Base-by-base conservation (phyloP, 1,139 yeast species). In the Groenewaldozyma sp. region DNA sequence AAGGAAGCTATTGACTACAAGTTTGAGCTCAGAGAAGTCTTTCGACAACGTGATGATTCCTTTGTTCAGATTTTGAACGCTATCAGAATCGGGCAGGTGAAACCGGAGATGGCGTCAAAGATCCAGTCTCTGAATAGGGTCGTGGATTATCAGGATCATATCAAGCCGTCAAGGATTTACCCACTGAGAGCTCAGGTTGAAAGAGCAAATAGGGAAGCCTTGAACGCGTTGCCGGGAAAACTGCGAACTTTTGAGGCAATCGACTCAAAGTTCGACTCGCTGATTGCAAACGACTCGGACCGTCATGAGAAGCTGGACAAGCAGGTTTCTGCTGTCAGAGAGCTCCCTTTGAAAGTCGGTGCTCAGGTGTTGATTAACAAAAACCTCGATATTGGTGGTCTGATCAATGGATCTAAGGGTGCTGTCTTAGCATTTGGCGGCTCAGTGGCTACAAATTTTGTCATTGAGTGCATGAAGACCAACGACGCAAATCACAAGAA, bases 161-260 rank as follows among this genome's bases (percentile, higher is more conserved):
- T 86, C 19, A 77, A 70, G 47, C 94, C 95, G 4, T 82, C 94
- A 0, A 93, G 81, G 55, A 63, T 84, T 33, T 86, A 71, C 54
- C 82, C 95, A 0, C 76, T 84, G 0, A 69, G 93, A 50, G 62
- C 67, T 27, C 93, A 84, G 53, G 96, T 87, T 2, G 81, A 78
- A 36, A 46, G 59, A 18, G 86, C 94, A 1, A 87, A 87, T 53
- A 57, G 65, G 24, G 49, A 64, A 27, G 68, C 87, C 43, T 63
- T 87, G 43, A 60, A 65, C 0, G 55, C 57, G 1, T 54, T 79
- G 4, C 62, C 66, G 1, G 76, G 76, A 0, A 50, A 56, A 4
- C 46, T 51, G 9, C 45, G 58, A 24, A 47, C 42, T 1, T 82
- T 63, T 52, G 54, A 54, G 2, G 77, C 87, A 0, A n/a, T n/a